Evolutionary conservation across 805 yeast species (phyloP).

Genomic region (Myxozyma monticola): DNA sequence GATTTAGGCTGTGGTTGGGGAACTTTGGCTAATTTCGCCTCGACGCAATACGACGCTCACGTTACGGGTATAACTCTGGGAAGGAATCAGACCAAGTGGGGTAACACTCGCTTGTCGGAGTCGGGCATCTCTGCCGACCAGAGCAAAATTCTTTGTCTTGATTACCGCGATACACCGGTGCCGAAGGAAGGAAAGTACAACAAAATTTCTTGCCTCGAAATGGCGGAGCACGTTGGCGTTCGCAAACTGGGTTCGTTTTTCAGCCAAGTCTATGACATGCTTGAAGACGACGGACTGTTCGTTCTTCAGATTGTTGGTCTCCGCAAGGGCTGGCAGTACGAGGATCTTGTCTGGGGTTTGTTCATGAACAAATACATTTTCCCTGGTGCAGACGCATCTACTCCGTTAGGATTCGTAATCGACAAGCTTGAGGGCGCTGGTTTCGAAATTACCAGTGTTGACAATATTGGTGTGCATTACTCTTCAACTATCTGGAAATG

Average conservation of each 20-base stretch:
- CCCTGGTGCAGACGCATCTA: constrained; percentile 97
- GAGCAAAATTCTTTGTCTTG: constrained; percentile 75
- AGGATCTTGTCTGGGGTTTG: constrained; percentile 90
- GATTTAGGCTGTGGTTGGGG: constrained; percentile 98
- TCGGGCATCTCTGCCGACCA: constrained; percentile 71
- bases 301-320: constrained; percentile 86
- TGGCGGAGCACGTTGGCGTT: constrained; percentile 96
- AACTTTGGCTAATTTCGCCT: constrained; percentile 80
- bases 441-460: constrained; percentile 78
- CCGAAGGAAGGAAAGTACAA: constrained; percentile 65
- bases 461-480: constrained; percentile 90
- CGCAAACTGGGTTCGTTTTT: constrained; percentile 76
- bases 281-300: constrained; percentile 89
- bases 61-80: constrained; percentile 91
- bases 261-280: constrained; percentile 77
- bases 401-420: constrained; percentile 83
- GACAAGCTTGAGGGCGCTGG: constrained; percentile 78
- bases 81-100: constrained; percentile 87
- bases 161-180: constrained; percentile 86
- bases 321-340: constrained; percentile 92
- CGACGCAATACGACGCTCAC: constrained; percentile 76
- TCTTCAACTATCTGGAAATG: constrained; percentile 90
- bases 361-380: constrained; percentile 94
- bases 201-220: constrained; percentile 87
- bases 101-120: constrained; percentile 65